Evolutionary conservation across 768 basidiomycete species (phyloP), one percentile per base, ranked within the genome.

Genomic region (Lepiota subincarnata): DNA sequence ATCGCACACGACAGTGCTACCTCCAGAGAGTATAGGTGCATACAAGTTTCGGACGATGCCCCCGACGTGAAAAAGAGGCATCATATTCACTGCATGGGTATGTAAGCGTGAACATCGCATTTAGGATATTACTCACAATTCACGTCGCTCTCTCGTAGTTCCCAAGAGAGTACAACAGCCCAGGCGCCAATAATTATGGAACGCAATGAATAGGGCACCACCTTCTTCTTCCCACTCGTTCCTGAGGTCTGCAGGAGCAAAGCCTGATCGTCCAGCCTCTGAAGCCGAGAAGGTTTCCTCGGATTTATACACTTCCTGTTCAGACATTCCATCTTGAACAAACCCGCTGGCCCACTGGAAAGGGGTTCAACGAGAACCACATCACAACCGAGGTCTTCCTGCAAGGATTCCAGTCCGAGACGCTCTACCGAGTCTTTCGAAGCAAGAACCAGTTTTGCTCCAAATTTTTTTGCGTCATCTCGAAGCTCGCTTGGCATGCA

Each of bases 21-120:
- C 79, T 6, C 79, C 77, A 14, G 79, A 76, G 48, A 80, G 68
- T 1, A 82, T 64, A 11, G 82, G 80, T 14, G 81, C 78, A 16
- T 81, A 69, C 16, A 84, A 70, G 60, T 80, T 82, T 43, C 79
- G 76, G 37, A 82, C 75, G 44, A 84, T 77, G 19, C 82, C 82
- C 22, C 82, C 81, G 35, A 83, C 80, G 57, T 81, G 80, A 67
- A 82, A 82, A 24, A 80, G 69, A 38, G 81, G 81, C 82, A 78
- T 80, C 70, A 78, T 69, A 40, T 72, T 73, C 55, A 73, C 73
- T 73, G 53, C 40, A 10, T 45, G n/a, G 40, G 36, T 35, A 47
- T 47, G 26, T 28, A 28, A 58, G 37, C 26, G 5, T 26, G 46
- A 28, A 47, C 53, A 46, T 40, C 22, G 36, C 31, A 40, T 48